A percentile compares a stretch with the other conserved stretches of the same genome.
Conservation (phyloP, 2,329 filamentous ascomycete species). For the Trichoderma endophyticum region DNA sequence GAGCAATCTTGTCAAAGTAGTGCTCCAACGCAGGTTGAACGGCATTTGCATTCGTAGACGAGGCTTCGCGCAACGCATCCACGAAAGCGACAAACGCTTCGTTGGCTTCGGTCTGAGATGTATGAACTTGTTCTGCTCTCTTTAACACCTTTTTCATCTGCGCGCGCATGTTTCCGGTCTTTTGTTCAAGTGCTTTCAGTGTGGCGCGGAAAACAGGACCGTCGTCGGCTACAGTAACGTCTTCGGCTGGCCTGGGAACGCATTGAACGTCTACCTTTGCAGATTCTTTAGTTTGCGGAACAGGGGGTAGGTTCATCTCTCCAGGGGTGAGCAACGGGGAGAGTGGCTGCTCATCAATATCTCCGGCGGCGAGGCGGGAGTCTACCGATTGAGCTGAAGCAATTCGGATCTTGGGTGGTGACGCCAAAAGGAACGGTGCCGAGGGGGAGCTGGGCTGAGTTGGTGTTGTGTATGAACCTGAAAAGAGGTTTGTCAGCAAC, state of each 20-base stretch:
- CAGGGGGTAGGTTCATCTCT: conserved; percentile 35
- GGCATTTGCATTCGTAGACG: conserved; percentile 87
- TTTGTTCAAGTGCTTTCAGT: conserved; percentile 93
- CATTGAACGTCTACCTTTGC: conserved; percentile 87
- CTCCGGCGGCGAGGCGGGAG: conserved; percentile 67
- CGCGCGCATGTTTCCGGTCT: conserved; percentile 87
- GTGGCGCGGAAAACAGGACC: conserved; percentile 94
- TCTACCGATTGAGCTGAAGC: conserved; percentile 86
- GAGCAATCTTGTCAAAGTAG: conserved; percentile 95
- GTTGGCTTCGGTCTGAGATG: conserved; percentile 78
- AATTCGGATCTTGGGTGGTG: conserved; percentile 73
- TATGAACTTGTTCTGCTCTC: conserved; percentile 83
- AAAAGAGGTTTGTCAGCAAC: neutral
- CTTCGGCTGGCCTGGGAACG: conserved; percentile 73
- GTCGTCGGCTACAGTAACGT: conserved; percentile 82
- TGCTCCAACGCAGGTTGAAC: conserved; percentile 97
- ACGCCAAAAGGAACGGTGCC: conserved; percentile 67
- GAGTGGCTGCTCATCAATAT: conserved; percentile 52
- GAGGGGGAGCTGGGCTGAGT: conserved; percentile 65
- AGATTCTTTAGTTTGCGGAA: conserved; percentile 40
- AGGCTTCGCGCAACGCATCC: conserved; percentile 81
- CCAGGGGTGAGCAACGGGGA: conserved; percentile 46
- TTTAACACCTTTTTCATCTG: conserved; percentile 97
- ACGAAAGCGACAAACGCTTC: conserved; percentile 80
- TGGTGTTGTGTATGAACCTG: conserved; percentile 24